phyloP scores from a whole-genome alignment of 768 basidiomycete genomes.

The Suillus paluster region DNA sequence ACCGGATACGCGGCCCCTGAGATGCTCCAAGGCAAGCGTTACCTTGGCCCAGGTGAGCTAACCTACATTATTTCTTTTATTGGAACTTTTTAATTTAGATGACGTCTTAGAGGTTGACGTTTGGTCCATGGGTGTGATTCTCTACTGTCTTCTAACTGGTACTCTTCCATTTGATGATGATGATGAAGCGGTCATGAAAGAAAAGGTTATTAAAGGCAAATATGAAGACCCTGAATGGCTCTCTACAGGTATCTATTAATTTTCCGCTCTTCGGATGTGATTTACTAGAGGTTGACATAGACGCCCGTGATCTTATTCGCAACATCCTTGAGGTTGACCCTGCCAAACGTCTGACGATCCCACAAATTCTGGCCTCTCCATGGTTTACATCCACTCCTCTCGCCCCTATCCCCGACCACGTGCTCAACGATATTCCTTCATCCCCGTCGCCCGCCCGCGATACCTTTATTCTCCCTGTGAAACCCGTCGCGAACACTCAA shows the following conservation, averaged over 20 bases:
- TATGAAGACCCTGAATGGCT: slow-evolving; percentile 96
- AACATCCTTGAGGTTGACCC: slow-evolving; percentile 81
- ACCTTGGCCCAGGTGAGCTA: slow-evolving; percentile 82
- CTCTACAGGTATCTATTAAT: slow-evolving; percentile 63
- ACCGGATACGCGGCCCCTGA: slow-evolving; percentile 94
- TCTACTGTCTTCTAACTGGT: slow-evolving; percentile 89
- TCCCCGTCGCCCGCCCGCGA: slow-evolving; percentile 38
- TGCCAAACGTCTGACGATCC: slow-evolving; percentile 73
- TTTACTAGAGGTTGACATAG: slow-evolving; percentile 42
- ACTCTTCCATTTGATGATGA: slow-evolving; percentile 92
- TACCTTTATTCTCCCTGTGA: slow-evolving; percentile 33
- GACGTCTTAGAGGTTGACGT: slow-evolving; percentile 79
- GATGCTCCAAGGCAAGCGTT: slow-evolving; percentile 87
- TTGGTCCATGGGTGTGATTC: slow-evolving; percentile 93
- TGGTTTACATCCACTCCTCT: slow-evolving; percentile 69
- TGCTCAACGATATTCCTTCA: slow-evolving; percentile 26
- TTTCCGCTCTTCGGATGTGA: slow-evolving; percentile 8
- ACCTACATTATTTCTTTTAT: neutral
- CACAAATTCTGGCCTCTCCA: slow-evolving; percentile 81
- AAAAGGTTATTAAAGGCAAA: slow-evolving; percentile 80
- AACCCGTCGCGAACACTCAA: slow-evolving; percentile 14
- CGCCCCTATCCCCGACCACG: slow-evolving; percentile 6
- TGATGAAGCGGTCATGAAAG: slow-evolving; percentile 81
- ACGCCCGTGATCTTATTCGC: slow-evolving; percentile 83
- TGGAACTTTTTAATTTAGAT: slow-evolving; percentile 15